These are phyloP conservation scores for Scorias spongiosa DNA, from an alignment of 2,329 filamentous ascomycete genomes.

Conservation along the genomic window DNA sequence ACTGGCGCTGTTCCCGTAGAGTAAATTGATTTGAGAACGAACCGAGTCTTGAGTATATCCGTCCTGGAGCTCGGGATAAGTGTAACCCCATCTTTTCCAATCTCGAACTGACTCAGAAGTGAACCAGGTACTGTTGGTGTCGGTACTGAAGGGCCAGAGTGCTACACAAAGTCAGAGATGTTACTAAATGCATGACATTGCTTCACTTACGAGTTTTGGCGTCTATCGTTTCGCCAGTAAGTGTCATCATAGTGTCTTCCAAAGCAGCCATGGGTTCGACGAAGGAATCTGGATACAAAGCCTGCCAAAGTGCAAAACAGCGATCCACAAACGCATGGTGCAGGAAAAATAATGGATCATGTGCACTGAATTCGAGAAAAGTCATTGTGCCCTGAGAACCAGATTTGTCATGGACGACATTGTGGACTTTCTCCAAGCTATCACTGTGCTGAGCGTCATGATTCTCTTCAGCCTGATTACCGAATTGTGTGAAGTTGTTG, in stretches of 20 bases:
- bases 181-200: no score
- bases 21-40: slow-evolving; percentile 39
- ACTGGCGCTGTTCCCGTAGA: slow-evolving; percentile 38
- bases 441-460: slow-evolving; percentile 36
- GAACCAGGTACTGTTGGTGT: slow-evolving; percentile 47
- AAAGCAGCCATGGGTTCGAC: slow-evolving; percentile 39
- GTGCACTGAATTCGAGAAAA: slow-evolving; percentile 56
- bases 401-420: slow-evolving; percentile 35
- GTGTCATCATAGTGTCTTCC: slow-evolving; percentile 46
- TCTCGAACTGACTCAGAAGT: slow-evolving; percentile 47
- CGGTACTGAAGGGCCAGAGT: slow-evolving; percentile 52
- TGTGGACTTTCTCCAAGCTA: slow-evolving; percentile 38
- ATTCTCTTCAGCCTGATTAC: slow-evolving; percentile 43
- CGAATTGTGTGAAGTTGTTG: slow-evolving; percentile 51
- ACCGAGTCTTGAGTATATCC: slow-evolving; percentile 28
- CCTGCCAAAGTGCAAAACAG: slow-evolving; percentile 63
- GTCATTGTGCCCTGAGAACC: slow-evolving; percentile 53
- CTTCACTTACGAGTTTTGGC: slow-evolving; percentile 12
- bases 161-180: slow-evolving; percentile 14
- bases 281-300: slow-evolving; percentile 53
- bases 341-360: slow-evolving; percentile 66
- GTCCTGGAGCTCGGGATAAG: slow-evolving; percentile 50
- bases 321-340: slow-evolving; percentile 65
- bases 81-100: slow-evolving; percentile 53
- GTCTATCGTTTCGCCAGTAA: slow-evolving; percentile 32